A percentile compares a stretch with the other conserved stretches of the same genome.
phyloP scores from a whole-genome alignment of 805 yeast species.

The Saccharomycopsis olivae region DNA sequence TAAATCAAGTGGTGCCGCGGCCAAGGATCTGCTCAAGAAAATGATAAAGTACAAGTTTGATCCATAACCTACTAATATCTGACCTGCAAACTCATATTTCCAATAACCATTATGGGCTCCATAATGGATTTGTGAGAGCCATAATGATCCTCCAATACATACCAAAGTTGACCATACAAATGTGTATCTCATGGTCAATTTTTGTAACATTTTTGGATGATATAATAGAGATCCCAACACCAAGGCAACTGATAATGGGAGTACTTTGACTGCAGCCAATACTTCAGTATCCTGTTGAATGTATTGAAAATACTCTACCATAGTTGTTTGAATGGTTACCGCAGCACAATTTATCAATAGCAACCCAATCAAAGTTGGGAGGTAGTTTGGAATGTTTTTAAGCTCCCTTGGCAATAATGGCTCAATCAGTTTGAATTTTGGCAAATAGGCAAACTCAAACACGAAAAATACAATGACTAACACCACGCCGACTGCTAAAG shows the following conservation, averaged over 20 bases:
- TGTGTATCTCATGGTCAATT: not conserved
- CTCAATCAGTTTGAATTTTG: slow-evolving; percentile 10
- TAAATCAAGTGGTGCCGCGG: slow-evolving; percentile 28
- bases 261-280: slow-evolving; percentile 27
- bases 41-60: slow-evolving; percentile 27
- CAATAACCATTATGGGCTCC: slow-evolving; percentile 4
- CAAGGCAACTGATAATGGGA: slow-evolving; percentile 28
- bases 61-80: slow-evolving; percentile 21
- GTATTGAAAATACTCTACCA: slow-evolving; percentile 23
- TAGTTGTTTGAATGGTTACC: slow-evolving; percentile 20
- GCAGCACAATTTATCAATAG: slow-evolving; percentile 20
- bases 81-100: slow-evolving; percentile 15
- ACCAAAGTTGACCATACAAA: not conserved
- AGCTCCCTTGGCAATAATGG: slow-evolving; percentile 24
- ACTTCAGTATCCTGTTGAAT: slow-evolving; percentile 25
- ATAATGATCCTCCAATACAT: slow-evolving; percentile 16
- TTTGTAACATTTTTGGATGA: not conserved
- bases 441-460: slow-evolving; percentile 10
- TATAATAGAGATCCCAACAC: slow-evolving; percentile 15
- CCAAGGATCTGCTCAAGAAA: slow-evolving; percentile 24
- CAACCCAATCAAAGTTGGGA: slow-evolving; percentile 19
- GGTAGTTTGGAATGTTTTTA: slow-evolving; percentile 23
- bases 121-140: slow-evolving; percentile 9
- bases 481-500: slow-evolving; percentile 51
- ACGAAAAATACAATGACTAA: slow-evolving; percentile 32